Evolutionary conservation across 768 basidiomycete genomes (phyloP).

Genomic region (Pholiota microspora): DNA sequence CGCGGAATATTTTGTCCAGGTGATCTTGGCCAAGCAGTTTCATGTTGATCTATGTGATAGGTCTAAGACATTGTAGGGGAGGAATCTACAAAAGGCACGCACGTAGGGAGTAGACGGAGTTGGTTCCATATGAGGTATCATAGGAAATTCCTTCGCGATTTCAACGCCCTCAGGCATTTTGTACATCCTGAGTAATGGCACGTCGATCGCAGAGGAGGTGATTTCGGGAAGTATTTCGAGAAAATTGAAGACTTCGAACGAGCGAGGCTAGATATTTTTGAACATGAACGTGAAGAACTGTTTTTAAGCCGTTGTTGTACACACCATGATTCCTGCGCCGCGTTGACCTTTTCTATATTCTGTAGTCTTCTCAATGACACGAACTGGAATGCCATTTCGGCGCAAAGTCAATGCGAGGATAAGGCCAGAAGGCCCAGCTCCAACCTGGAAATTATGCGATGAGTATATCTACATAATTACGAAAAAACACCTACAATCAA

Average conservation of each 20-base stretch:
- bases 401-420: constrained; percentile 38
- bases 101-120: neutral
- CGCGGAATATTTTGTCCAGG: constrained; percentile 34
- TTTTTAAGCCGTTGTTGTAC: neutral
- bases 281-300: neutral
- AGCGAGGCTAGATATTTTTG: neutral
- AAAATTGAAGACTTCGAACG: constrained; percentile 4
- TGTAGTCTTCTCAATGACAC: constrained; percentile 45
- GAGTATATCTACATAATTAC: neutral
- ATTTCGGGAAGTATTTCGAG: constrained; percentile 1
- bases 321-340: constrained; percentile 12
- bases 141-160: neutral
- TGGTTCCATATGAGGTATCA: neutral
- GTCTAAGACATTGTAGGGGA: neutral
- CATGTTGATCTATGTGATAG: neutral
- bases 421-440: constrained; percentile 44
- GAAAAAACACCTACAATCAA: neutral
- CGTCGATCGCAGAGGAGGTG: neutral
- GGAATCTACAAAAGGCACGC: neutral
- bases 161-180: neutral
- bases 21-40: constrained; percentile 29
- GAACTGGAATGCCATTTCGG: constrained; percentile 43
- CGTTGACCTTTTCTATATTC: constrained; percentile 27
- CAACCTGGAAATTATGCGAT: constrained; percentile 28
- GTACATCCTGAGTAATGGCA: neutral